phyloP scores from a whole-genome alignment of 2,329 filamentous ascomycete genomes.

The Claviceps africana region DNA sequence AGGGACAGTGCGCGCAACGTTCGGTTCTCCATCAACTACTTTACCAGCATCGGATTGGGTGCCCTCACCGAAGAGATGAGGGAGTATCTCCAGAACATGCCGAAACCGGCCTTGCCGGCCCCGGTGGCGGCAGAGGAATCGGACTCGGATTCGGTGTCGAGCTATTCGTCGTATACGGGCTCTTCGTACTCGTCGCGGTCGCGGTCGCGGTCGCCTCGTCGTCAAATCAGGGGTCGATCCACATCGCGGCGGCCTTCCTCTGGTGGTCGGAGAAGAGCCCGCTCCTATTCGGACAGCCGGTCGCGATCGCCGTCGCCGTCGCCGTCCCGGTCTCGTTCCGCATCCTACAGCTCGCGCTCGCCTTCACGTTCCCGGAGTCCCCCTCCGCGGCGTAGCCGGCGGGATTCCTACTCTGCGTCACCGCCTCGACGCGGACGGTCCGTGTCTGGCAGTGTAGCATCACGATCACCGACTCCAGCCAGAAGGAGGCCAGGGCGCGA shows the following conservation, averaged over 20 bases:
- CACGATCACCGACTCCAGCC: slow-evolving; percentile 2
- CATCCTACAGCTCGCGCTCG: slow-evolving; percentile 1
- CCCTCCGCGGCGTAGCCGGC: not conserved
- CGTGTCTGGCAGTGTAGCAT: slow-evolving; percentile 1
- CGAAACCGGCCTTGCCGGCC: slow-evolving; percentile 66
- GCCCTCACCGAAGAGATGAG: slow-evolving; percentile 89
- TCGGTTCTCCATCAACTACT: slow-evolving; percentile 97
- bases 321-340: slow-evolving; percentile 3
- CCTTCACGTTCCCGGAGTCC: not conserved
- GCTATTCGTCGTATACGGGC: slow-evolving; percentile 57
- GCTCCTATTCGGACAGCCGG: slow-evolving; percentile 5
- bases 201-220: slow-evolving; percentile 1
- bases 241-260: slow-evolving; percentile 4
- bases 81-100: slow-evolving; percentile 76
- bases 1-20: slow-evolving; percentile 79
- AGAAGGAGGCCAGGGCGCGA: not conserved
- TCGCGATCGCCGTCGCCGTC: slow-evolving; percentile 4
- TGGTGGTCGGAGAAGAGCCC: not conserved
- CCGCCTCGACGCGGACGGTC: slow-evolving; percentile 3
- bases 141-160: slow-evolving; percentile 59
- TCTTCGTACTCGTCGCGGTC: slow-evolving; percentile 9
- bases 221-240: slow-evolving; percentile 6
- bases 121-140: slow-evolving; percentile 44
- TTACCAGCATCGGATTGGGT: slow-evolving; percentile 95
- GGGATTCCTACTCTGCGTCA: slow-evolving; percentile 4